Evolutionary conservation across 31 red algal genomes (phyloP).

Genomic region (Odonthalia washingtoniensis): DNA sequence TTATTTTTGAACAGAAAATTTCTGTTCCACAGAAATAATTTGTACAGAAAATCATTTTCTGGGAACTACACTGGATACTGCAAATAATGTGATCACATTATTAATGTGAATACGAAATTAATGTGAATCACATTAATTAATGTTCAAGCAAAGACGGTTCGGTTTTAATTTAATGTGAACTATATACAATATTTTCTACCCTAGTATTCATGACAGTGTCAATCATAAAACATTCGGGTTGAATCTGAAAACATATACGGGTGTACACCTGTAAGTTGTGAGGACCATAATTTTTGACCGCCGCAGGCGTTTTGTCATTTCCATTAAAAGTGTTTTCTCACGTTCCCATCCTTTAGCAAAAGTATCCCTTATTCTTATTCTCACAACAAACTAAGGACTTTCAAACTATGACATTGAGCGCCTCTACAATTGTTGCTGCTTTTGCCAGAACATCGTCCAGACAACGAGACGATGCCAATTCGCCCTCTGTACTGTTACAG

Average conservation of each 20-base stretch:
- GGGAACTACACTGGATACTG: too few species aligned
- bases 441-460: background rate
- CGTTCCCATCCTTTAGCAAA: background rate
- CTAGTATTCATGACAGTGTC: background rate
- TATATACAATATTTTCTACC: background rate
- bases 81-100: background rate
- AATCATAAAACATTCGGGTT: background rate
- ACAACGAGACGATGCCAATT: background rate
- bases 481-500: background rate
- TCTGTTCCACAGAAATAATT: too few species aligned
- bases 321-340: background rate
- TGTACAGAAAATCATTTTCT: too few species aligned
- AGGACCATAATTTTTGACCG: background rate
- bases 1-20: too few species aligned
- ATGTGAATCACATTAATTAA: background rate
- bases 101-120: conserved; percentile 5
- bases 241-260: background rate
- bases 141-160: background rate
- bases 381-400: background rate
- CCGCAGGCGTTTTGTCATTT: background rate
- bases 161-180: background rate
- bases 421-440: background rate
- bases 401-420: background rate
- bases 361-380: background rate
- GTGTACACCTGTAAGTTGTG: background rate